Percentiles rank a stretch among this genome's conserved stretches.
phyloP scores from a whole-genome alignment of 1,139 yeast genomes.

The Hemisphaericaspora subhashii region DNA sequence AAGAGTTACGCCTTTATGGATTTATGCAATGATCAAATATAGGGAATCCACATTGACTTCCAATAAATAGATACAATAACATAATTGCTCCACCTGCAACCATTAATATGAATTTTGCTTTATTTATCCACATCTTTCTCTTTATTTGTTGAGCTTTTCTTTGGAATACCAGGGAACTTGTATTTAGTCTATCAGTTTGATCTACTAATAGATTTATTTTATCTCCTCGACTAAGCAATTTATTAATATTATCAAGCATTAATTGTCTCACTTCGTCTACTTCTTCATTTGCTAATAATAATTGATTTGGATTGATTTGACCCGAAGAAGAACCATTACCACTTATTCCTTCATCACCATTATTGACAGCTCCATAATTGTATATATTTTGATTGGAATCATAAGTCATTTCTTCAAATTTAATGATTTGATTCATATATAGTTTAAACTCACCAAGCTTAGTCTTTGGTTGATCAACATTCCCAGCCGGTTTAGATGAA shows the following conservation, averaged over 20 bases:
- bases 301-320: conserved; percentile 40
- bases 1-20: conserved; percentile 4
- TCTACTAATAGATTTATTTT: conserved; percentile 71
- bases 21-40: conserved; percentile 29
- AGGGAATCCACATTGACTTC: conserved; percentile 55
- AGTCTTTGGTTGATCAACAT: conserved; percentile 19
- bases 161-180: conserved; percentile 69
- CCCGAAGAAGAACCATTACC: too few species aligned
- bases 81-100: conserved; percentile 27
- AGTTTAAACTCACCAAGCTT: conserved; percentile 51
- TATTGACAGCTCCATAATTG: conserved; percentile 35
- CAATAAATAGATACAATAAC: conserved; percentile 43
- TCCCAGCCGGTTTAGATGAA: conserved; percentile 10
- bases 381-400: conserved; percentile 36
- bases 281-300: conserved; percentile 47
- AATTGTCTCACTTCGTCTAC: conserved; percentile 55
- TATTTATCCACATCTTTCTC: conserved; percentile 67
- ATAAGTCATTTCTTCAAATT: conserved; percentile 48
- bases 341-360: conserved; percentile 12
- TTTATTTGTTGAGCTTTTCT: conserved; percentile 66
- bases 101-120: conserved; percentile 43
- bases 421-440: conserved; percentile 52
- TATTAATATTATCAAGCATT: conserved; percentile 70
- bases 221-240: conserved; percentile 77
- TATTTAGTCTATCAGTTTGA: conserved; percentile 75